Evolutionary conservation across 345 rosid genomes (phyloP).

Genomic region (Arabidopsis suecica): DNA sequence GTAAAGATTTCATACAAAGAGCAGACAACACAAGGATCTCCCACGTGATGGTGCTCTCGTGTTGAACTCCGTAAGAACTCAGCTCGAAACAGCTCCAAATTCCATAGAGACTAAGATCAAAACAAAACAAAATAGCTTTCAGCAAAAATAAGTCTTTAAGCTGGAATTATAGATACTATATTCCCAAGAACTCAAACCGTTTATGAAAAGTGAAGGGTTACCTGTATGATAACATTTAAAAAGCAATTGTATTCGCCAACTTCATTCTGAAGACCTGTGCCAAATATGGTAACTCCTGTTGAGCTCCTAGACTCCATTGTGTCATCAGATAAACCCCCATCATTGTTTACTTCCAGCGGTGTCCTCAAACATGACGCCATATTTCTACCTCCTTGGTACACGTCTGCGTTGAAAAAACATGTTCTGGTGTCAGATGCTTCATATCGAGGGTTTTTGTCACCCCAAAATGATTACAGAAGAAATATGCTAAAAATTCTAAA

Average conservation of each 20-base stretch:
- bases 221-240: constrained; percentile 98
- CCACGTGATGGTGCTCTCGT: constrained; percentile 81
- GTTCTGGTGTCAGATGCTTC: constrained; percentile 29
- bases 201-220: constrained; percentile 37
- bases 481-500: background rate
- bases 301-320: constrained; percentile 41
- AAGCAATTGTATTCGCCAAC: constrained; percentile 98
- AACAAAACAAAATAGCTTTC: constrained; percentile 12
- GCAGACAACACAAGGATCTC: constrained; percentile 95
- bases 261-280: constrained; percentile 92
- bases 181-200: constrained; percentile 8
- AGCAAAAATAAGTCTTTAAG: constrained; percentile 14
- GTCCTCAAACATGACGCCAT: constrained; percentile 52
- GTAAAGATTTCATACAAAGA: constrained; percentile 73
- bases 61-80: constrained; percentile 81
- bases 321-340: constrained; percentile 47
- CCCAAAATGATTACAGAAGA: constrained; percentile 23
- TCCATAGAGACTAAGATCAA: constrained; percentile 87
- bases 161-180: constrained; percentile 6
- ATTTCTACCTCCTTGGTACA: constrained; percentile 62
- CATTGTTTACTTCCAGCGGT: constrained; percentile 45
- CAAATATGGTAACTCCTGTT: constrained; percentile 56
- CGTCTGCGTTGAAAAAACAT: constrained; percentile 54
- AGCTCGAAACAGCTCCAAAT: constrained; percentile 75
- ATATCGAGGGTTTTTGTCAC: constrained; percentile 2